Percentiles rank a stretch among this genome's conserved stretches.
Evolutionary conservation across 1,284 basidiomycete genomes (phyloP).

Genomic region (Puccinia horiana): DNA sequence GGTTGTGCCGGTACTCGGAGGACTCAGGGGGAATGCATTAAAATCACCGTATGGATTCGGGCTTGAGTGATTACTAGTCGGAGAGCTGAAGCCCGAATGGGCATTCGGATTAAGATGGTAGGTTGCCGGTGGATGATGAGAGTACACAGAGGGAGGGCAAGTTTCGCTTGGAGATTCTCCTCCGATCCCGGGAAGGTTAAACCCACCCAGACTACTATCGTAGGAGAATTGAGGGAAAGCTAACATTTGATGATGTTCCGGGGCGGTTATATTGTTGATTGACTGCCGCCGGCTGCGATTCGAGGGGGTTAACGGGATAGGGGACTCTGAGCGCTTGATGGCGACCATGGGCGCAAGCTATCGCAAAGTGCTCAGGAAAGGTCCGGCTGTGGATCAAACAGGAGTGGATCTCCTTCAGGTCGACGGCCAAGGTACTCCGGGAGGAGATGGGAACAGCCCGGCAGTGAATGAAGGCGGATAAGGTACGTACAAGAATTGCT

Average conservation of each 20-base stretch:
- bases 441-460: background rate
- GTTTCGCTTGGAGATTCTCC: background rate
- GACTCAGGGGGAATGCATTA: constrained; percentile 36
- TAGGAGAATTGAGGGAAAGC: constrained; percentile 1
- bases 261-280: constrained; percentile 14
- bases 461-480: background rate
- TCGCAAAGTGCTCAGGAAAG: background rate
- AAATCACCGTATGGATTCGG: constrained; percentile 46
- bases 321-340: constrained; percentile 16
- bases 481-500: background rate
- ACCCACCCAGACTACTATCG: background rate
- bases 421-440: background rate
- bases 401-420: background rate
- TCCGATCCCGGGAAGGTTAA: background rate
- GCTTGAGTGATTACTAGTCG: constrained; percentile 39
- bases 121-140: constrained; percentile 3
- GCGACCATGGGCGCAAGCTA: constrained; percentile 1
- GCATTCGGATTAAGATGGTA: constrained; percentile 5
- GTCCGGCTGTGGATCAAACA: background rate
- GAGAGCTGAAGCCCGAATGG: constrained; percentile 42
- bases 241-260: constrained; percentile 9
- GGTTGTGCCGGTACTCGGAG: constrained; percentile 23
- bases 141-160: background rate
- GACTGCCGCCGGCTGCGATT: constrained; percentile 9
- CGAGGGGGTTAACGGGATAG: background rate